phyloP scores from a whole-genome alignment of 768 basidiomycete genomes.

The Crucibulum laeve region DNA sequence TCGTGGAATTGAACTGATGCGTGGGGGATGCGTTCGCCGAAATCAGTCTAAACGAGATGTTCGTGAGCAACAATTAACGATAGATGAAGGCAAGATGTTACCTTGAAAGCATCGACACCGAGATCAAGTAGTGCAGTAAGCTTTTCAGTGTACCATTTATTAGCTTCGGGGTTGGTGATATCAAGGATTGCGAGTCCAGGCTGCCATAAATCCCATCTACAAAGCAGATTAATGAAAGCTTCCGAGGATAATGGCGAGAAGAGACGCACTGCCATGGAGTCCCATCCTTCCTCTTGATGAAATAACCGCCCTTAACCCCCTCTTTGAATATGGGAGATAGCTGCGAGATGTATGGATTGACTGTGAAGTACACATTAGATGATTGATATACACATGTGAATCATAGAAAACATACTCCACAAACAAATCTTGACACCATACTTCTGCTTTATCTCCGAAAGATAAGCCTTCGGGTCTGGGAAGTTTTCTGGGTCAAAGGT shows the following conservation, averaged over 20 bases:
- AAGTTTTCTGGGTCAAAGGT: constrained; percentile 76
- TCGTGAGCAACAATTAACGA: neutral
- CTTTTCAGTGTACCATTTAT: constrained; percentile 51
- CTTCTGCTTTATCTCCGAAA: constrained; percentile 53
- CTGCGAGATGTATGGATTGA: constrained; percentile 75
- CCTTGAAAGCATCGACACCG: constrained; percentile 59
- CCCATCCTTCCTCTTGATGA: constrained; percentile 66
- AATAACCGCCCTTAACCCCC: constrained; percentile 61
- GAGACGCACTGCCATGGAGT: constrained; percentile 59
- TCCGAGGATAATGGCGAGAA: constrained; percentile 6
- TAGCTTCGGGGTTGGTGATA: constrained; percentile 49
- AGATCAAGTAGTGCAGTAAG: constrained; percentile 47
- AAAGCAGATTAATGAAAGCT: constrained; percentile 24
- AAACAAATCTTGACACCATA: constrained; percentile 70
- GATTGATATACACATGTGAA: neutral
- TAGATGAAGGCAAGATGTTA: constrained; percentile 12
- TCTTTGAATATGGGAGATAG: constrained; percentile 67
- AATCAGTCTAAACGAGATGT: constrained; percentile 50
- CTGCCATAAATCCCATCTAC: constrained; percentile 25
- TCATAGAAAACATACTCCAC: constrained; percentile 45
- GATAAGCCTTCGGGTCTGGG: constrained; percentile 65
- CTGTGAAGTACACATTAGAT: constrained; percentile 22
- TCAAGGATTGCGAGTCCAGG: constrained; percentile 56
- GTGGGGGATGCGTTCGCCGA: constrained; percentile 75
- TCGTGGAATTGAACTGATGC: constrained; percentile 57